Evolutionary conservation across 179 eudicot species (phyloP).

Genomic region (Actinidia polygama): DNA sequence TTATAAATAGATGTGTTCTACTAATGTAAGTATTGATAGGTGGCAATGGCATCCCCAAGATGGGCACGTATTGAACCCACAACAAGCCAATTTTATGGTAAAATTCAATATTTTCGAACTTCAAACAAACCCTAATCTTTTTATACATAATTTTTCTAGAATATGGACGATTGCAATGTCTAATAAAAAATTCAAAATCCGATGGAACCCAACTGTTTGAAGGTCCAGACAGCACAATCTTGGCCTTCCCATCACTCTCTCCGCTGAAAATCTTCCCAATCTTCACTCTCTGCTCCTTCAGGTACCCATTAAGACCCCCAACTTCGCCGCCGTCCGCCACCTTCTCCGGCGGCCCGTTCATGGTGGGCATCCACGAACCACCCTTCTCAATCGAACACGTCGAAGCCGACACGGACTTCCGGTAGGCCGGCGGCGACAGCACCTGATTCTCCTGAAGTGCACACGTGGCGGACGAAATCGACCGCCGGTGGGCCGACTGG

Average conservation of each 20-base stretch:
- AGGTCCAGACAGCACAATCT: slow-evolving; percentile 54
- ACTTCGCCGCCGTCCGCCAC: slow-evolving; percentile 4
- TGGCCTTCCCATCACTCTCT: slow-evolving; percentile 42
- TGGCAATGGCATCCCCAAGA: too few species aligned
- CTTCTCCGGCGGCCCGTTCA: neutral
- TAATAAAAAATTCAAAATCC: neutral
- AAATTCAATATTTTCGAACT: too few species aligned
- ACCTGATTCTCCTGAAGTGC: slow-evolving; percentile 16
- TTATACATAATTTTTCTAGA: too few species aligned
- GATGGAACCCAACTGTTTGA: slow-evolving; percentile 42
- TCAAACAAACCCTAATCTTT: too few species aligned
- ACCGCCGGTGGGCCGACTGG: slow-evolving; percentile 45
- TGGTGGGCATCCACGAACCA: neutral
- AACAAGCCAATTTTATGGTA: too few species aligned
- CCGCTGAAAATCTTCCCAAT: slow-evolving; percentile 39
- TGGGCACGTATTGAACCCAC: too few species aligned
- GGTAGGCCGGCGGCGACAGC: slow-evolving; percentile 44
- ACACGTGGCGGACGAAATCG: slow-evolving; percentile 40
- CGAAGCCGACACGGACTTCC: slow-evolving; percentile 37
- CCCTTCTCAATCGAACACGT: slow-evolving; percentile 28
- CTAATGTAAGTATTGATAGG: too few species aligned
- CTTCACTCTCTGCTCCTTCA: slow-evolving; percentile 42
- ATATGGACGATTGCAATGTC: too few species aligned
- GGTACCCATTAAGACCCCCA: slow-evolving; percentile 38
- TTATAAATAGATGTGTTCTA: too few species aligned